Conservation (phyloP, 495 filamentous ascomycete genomes). For the Trichoderma parareesei region DNA sequence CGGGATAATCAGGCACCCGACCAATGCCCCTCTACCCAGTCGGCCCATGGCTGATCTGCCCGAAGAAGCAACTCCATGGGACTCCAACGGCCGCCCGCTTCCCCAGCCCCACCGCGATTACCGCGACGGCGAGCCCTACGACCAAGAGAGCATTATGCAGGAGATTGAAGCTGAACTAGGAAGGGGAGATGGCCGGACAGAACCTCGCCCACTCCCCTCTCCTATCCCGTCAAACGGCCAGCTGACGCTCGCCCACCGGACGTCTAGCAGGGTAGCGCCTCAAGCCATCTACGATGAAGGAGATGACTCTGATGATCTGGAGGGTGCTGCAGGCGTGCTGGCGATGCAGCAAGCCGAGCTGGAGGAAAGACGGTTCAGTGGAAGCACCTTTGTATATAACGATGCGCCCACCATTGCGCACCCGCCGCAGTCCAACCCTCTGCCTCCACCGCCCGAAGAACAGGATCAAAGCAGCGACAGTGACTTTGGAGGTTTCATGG, state of each 20-base stretch:
- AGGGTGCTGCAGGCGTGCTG: conserved; percentile 77
- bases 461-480: conserved; percentile 50
- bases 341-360: conserved; percentile 81
- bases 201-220: not conserved
- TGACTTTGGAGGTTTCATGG: conserved; percentile 57
- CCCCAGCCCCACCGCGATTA: not conserved
- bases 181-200: not conserved
- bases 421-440: conserved; percentile 12
- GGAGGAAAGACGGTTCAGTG: conserved; percentile 63
- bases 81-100: conserved; percentile 19
- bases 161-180: conserved; percentile 46
- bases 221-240: not conserved
- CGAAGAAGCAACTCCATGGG: conserved; percentile 30
- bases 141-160: conserved; percentile 44
- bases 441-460: conserved; percentile 32
- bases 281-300: conserved; percentile 28
- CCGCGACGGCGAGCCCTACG: conserved; percentile 25
- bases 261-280: conserved; percentile 21
- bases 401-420: conserved; percentile 15
- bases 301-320: conserved; percentile 74
- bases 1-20: conserved; percentile 43
- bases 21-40: conserved; percentile 45
- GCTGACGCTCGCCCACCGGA: not conserved
- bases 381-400: conserved; percentile 23
- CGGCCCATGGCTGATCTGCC: conserved; percentile 38